Evolutionary conservation across 768 basidiomycete genomes (phyloP).

Genomic region (Chlorophyllum brunneum): DNA sequence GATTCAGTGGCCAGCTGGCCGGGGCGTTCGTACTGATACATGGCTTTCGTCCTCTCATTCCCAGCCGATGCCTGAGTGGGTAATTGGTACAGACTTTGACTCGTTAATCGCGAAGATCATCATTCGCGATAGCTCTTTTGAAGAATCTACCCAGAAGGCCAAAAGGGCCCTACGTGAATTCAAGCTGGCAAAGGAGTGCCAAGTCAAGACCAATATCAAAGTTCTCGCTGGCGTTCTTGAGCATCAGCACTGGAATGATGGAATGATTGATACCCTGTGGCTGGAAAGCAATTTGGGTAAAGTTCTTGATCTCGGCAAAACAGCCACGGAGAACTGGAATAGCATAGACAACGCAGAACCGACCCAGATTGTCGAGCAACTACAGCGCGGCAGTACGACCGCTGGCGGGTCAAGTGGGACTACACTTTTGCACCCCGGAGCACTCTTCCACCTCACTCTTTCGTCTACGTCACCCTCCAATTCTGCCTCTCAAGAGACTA

Average conservation of each 20-base stretch:
- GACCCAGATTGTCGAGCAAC: background rate
- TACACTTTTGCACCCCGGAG: conserved; percentile 30
- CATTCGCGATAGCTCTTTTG: conserved; percentile 75
- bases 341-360: background rate
- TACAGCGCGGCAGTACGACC: background rate
- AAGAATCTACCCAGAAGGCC: conserved; percentile 82
- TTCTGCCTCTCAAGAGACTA: background rate
- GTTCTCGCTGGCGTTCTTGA: conserved; percentile 28
- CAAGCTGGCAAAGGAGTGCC: conserved; percentile 55
- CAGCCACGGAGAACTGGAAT: background rate
- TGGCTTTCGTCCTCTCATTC: conserved; percentile 74
- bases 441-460: conserved; percentile 30
- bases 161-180: conserved; percentile 79
- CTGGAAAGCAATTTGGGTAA: conserved; percentile 27
- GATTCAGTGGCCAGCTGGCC: conserved; percentile 67
- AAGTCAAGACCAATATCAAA: conserved; percentile 27
- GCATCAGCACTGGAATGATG: conserved; percentile 27
- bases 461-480: background rate
- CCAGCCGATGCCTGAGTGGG: conserved; percentile 21
- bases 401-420: background rate
- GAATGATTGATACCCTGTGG: conserved; percentile 33
- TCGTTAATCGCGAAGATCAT: conserved; percentile 84
- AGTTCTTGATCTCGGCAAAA: conserved; percentile 20
- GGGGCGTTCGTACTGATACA: conserved; percentile 84
- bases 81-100: conserved; percentile 74